Conservation (phyloP, 1,284 basidiomycete genomes). For the Xerocomus tenax region DNA sequence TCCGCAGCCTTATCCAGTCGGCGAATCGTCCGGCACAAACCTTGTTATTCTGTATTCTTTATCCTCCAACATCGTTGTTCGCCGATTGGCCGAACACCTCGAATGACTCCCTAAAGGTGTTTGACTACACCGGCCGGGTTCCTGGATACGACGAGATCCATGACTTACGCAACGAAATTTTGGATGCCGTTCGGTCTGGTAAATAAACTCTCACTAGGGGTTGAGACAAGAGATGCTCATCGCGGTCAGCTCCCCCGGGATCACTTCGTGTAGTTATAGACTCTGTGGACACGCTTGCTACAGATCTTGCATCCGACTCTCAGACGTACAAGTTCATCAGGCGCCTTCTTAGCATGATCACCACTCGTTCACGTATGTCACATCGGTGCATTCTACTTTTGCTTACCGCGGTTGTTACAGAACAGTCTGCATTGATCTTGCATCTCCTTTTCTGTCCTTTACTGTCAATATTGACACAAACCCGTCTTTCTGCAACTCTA, state of each 20-base stretch:
- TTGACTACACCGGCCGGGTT: slow-evolving; percentile 48
- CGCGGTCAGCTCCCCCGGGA: slow-evolving; percentile 32
- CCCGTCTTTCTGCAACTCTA: slow-evolving; percentile 59
- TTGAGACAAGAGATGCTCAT: slow-evolving; percentile 7
- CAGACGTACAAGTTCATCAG: slow-evolving; percentile 46
- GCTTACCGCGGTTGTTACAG: slow-evolving; percentile 29
- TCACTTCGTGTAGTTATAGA: slow-evolving; percentile 56
- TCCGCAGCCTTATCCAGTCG: slow-evolving; percentile 38
- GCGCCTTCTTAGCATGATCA: slow-evolving; percentile 38
- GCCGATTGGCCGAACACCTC: slow-evolving; percentile 12
- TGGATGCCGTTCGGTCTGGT: slow-evolving; percentile 44
- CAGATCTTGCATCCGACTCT: slow-evolving; percentile 50
- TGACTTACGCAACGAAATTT: slow-evolving; percentile 35
- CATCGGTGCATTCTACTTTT: slow-evolving; percentile 3
- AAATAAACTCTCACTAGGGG: not conserved
- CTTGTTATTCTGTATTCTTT: slow-evolving; percentile 54
- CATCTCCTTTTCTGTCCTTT: slow-evolving; percentile 52
- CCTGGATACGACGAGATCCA: slow-evolving; percentile 44
- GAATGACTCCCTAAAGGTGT: slow-evolving; percentile 32
- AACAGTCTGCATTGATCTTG: slow-evolving; percentile 56
- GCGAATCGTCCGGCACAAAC: slow-evolving; percentile 27
- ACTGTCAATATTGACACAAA: slow-evolving; percentile 48
- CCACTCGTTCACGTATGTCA: slow-evolving; percentile 40
- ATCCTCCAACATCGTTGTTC: slow-evolving; percentile 43
- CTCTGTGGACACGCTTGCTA: slow-evolving; percentile 54